Base-by-base conservation (phyloP, 306 rosid genomes). In the Castanea mollissima region DNA sequence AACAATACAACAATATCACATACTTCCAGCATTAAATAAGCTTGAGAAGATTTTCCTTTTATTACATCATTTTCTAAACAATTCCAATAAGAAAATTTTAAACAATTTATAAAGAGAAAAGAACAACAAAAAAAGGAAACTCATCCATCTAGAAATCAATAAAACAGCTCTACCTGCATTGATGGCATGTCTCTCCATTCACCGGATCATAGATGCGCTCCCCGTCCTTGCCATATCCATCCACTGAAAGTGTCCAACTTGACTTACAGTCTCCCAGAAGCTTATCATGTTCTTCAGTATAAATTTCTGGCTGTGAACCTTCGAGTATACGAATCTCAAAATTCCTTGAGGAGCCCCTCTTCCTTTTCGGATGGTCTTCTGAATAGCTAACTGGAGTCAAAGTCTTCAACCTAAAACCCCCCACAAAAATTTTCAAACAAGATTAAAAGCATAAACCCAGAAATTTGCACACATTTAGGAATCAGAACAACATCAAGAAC, bases 171-270 rank as follows among this genome's bases (percentile, higher is more conserved):
- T 73, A 93, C 98, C 94, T 84, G 92, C 97, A 93, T 81, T 93
- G 98, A 79, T 93, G 98, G 79, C 98, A 93, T 38, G 88, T 72
- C 77, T 87, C 85, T 76, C 98, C 97, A 46, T 87, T 83, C 80
- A 75, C 46, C 15, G 82, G n/a, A 81, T 93, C 94, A 62, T 84
- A 86, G 5, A 93, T 71, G 32, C 92, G 94, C 51, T 88, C 70
- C 78, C 98, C 86, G 69, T 91, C 92, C 52, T 68, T 78, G 16
- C 87, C 97, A 83, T 74, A 88, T 63, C 97, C 97, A 88, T 93
- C 98, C 21, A 90, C 90, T 78, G 35, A 65, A 74, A 88, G 79
- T 55, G 83, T 88, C 98, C 98, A 93, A 79, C 25, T n/a, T 18
- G 75, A 75, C 75, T 79, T 78, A 64, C 85, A 91, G 78, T 87